Evolutionary conservation across 345 rosid species (phyloP).

Genomic region (Gossypium raimondii): DNA sequence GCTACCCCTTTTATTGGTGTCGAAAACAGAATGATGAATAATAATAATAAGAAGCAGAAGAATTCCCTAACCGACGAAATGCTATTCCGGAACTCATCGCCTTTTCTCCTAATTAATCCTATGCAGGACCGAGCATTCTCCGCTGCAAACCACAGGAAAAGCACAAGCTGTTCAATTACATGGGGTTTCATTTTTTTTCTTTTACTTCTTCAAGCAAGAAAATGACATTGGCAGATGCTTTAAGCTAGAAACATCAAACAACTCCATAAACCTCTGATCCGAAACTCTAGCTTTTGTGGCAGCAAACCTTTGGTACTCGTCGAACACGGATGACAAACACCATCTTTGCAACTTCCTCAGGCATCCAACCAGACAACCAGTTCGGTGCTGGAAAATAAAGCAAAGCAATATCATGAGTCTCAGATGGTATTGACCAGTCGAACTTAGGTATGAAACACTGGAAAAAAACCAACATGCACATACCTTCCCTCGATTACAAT

Average conservation of each 20-base stretch:
- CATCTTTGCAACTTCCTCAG: slow-evolving; percentile 85
- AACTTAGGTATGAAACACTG: background rate
- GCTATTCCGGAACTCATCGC: slow-evolving; percentile 30
- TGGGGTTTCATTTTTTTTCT: slow-evolving; percentile 6
- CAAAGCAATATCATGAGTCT: background rate
- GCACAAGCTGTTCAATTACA: slow-evolving; percentile 18
- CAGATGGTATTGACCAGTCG: background rate
- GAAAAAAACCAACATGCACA: slow-evolving; percentile 3
- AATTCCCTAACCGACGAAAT: slow-evolving; percentile 20
- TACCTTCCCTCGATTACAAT: slow-evolving; percentile 97
- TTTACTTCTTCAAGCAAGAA: slow-evolving; percentile 58
- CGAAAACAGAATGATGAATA: background rate
- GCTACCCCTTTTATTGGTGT: background rate
- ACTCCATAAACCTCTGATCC: slow-evolving; percentile 91
- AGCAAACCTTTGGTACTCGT: slow-evolving; percentile 91
- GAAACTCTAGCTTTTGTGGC: slow-evolving; percentile 92
- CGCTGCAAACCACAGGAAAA: slow-evolving; percentile 23
- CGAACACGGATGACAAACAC: slow-evolving; percentile 84
- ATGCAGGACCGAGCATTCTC: slow-evolving; percentile 4
- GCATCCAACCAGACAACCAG: slow-evolving; percentile 94
- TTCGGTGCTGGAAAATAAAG: slow-evolving; percentile 65
- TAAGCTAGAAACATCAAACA: slow-evolving; percentile 71
- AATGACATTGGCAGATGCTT: slow-evolving; percentile 63
- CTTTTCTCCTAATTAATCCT: slow-evolving; percentile 38
- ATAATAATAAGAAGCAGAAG: background rate